Base-by-base conservation (phyloP, 345 rosid species). In the Brassica carinata region DNA sequence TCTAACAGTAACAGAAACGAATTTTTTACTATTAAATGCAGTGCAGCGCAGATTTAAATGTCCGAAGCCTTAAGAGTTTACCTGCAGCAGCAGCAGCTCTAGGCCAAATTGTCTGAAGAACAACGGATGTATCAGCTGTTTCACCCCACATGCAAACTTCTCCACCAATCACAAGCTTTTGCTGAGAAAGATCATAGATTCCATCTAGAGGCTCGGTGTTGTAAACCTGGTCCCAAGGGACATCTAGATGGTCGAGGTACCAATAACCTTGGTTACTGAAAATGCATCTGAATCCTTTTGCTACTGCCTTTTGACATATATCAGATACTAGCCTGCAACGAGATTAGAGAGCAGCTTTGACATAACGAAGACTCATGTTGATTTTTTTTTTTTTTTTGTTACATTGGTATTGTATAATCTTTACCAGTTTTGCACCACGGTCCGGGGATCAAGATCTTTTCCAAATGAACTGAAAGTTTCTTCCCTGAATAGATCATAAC, bases 121-220 rank as follows among this genome's bases (percentile, higher is more conserved):
- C 87, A 78, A 84, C 86, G 3, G 99, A 96, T 15, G 98, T 69
- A 77, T 96, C 99, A 29, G 92, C 87, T 69, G 85, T 87, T 88
- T 96, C 98, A 8, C 85, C 91, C 99, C 98, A 90, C 97, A 92
- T 92, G 83, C 99, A 93, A 81, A 92, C 99, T 92, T 96, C 97
- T 75, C 99, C 99, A 72, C 98, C 97, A 3, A 96, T 84, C 75
- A 96, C 91, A 67, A 96, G 94, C 62, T 88, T 79, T 77, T 93
- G 94, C 62, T 78, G 78, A 9, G 91, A 85, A 82, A 82, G 64
- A 77, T 87, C 82, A 1, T 64, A 2, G 79, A 93, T 93, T 77
- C 96, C 98, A 79, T 90, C 89, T 0, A 96, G 78, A 34, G 97
- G 99, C 78, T 96, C 98, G 0, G 96, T 92, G 3, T 71, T 85